A percentile compares a stretch with the other conserved stretches of the same genome.
Conservation (phyloP, 371 early-diverging fungal genomes). For the Umbelopsis sp. region DNA sequence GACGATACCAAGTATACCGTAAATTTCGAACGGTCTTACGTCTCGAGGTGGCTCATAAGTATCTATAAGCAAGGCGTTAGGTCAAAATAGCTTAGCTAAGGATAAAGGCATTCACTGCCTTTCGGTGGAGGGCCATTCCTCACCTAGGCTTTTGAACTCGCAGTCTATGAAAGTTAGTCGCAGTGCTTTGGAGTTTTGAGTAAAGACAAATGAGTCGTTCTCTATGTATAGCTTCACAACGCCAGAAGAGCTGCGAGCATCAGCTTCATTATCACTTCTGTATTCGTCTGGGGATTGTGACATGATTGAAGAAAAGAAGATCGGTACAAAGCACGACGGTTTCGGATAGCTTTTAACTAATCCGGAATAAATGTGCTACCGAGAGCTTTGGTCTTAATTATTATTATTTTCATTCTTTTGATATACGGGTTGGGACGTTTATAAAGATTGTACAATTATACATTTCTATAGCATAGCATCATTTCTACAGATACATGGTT, state of each 20-base stretch:
- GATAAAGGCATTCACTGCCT: neutral
- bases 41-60: constrained; percentile 26
- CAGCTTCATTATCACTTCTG: neutral
- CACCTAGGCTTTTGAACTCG: constrained; percentile 7
- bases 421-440: too few relatives aligned
- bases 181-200: constrained; percentile 9
- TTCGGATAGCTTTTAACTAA: neutral
- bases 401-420: neutral
- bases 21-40: constrained; percentile 34
- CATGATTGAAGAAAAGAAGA: neutral
- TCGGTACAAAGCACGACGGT: neutral
- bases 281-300: neutral
- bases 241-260: neutral
- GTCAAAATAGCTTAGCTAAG: neutral
- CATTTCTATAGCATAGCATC: neutral
- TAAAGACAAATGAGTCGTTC: constrained; percentile 4
- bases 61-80: constrained; percentile 18
- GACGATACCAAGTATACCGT: constrained; percentile 44
- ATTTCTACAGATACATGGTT: too few relatives aligned
- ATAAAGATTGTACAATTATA: neutral
- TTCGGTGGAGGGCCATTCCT: neutral
- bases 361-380: neutral
- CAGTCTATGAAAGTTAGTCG: neutral
- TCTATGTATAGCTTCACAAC: neutral
- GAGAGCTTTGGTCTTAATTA: neutral